Evolutionary conservation across 805 yeast species (phyloP), one percentile per base, ranked within the genome.

Genomic region (Pachysolen tannophilus): DNA sequence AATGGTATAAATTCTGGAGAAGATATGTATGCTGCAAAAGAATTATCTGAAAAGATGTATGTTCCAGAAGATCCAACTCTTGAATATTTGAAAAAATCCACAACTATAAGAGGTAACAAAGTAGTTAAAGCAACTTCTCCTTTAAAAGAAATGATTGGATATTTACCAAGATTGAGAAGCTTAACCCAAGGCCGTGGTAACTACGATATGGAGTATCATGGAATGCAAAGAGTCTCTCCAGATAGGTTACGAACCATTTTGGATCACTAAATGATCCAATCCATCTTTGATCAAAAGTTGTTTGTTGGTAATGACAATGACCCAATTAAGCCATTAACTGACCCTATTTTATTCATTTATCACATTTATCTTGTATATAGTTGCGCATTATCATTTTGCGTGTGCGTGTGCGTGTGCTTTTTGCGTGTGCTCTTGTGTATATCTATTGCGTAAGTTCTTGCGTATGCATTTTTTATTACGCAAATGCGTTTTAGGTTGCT

Each of bases 101-200:
- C 43, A 10, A 43, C 43, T 9, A 31, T 32, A 8, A 29, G 35
- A 0, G 59, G 57, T 16, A 75, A 65, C 43, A 72, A 84, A 56
- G 58, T 70, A 6, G 72, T 92, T 23, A 62, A 62, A n/a, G 95
- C 96, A 0, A 72, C 69, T 33, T 88, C 87, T 0, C 97, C 98
- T 3, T 62, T 92, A 50, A 69, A 79, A 41, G 94, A 82, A 41
- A 87, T 92, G 95, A 72, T 87, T 32, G 95, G 97, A 1, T 92
- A 92, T 53, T 66, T 86, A 39, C 75, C 78, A 8, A 74, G 72
- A 41, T 61, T 92, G 30, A 61, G 97, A 47, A 79, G 92, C 25
- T 61, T 87, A 46, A 88, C 97, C 0, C 87, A 86, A 50, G 98
- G 98, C 2, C 67, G 95, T 28, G 95, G 88, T 2, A 71, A 77